Evolutionary conservation across 202 grass and related monocot species (phyloP), one percentile per base, ranked within the genome.

Genomic region (Schoenoplectus triqueter): DNA sequence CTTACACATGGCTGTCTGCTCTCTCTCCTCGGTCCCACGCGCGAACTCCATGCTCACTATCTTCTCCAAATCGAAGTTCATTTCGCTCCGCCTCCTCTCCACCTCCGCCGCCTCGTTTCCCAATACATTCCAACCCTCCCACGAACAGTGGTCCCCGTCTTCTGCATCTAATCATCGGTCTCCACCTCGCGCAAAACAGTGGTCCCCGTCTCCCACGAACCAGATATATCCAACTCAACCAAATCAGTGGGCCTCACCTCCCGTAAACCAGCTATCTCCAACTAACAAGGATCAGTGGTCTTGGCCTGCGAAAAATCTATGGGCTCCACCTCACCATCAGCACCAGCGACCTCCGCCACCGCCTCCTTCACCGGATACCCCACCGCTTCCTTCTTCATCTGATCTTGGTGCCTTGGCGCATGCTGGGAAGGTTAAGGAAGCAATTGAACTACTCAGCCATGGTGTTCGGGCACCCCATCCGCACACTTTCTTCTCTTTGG

Each of bases 391-490:
- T 1, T 89, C 88, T 6, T 85, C 95, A 0, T 85, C 62, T 59
- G 92, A 96, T 61, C 86, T 99, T 47, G 86, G 83, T 0, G 76
- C 75, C 51, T 81, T 99, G 4, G 91, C 86, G 41, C 86, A 88
- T 31, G 91, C 92, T 82, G 93, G 97, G 5, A 91, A 91, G 22
- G 56, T 94, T n/a, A 99, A 96, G 87, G 97, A 99, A 44, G 88
- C 93, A 3, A 89, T 99, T 31, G 92, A 94, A 70, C 69, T 92
- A 73, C 85, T 98, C 64, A 69, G 20, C 84, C 91, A 95, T 82
- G 95, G 92, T 0, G 88, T 84, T 42, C 88, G 85, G 31, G 70
- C 91, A 0, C 86, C 81, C 2, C 91, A 99, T 73, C 86, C 87
- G 0, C 80, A 85, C 0, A 52, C 86, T 46, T 92, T 99, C 90